Conservation (phyloP, 1,139 yeast genomes). For the Magnusiomyces ingens region DNA sequence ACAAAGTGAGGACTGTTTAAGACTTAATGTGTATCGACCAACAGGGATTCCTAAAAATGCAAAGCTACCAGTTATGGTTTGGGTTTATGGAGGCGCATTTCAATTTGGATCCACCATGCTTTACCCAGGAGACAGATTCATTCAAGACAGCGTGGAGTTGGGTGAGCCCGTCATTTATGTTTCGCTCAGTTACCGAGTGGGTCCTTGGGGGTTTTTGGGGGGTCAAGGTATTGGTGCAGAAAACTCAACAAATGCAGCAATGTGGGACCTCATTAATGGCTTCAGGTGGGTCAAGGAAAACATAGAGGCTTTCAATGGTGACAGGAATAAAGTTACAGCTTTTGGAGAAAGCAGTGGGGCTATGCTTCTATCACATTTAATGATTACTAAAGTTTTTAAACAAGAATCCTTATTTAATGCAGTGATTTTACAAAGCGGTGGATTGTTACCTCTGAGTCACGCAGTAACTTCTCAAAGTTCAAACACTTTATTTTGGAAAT, state of each 20-base stretch:
- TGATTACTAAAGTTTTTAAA: constrained; percentile 20
- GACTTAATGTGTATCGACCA: constrained; percentile 21
- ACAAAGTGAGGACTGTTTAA: constrained; percentile 23
- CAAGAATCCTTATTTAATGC: constrained; percentile 25
- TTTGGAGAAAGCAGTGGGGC: constrained; percentile 39
- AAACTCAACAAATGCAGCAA: constrained; percentile 26
- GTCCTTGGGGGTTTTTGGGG: constrained; percentile 29
- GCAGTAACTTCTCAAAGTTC: constrained; percentile 11
- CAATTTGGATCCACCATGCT: constrained; percentile 20
- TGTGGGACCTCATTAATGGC: constrained; percentile 34
- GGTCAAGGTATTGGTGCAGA: constrained; percentile 21
- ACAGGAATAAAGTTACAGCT: constrained; percentile 32
- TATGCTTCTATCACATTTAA: constrained; percentile 28
- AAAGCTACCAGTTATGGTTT: constrained; percentile 25
- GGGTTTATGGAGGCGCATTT: constrained; percentile 33
- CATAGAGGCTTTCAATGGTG: constrained; percentile 36
- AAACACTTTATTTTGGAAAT: constrained; percentile 17
- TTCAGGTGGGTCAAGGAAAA: constrained; percentile 35
- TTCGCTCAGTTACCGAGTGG: constrained; percentile 25
- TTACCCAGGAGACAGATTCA: constrained; percentile 14
- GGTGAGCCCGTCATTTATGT: constrained; percentile 18
- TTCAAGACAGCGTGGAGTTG: constrained; percentile 15
- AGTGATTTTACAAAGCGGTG: constrained; percentile 23
- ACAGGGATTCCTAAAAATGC: constrained; percentile 5
- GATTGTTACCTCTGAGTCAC: constrained; percentile 12